Base-by-base conservation (phyloP, 2,329 filamentous ascomycete species). In the Scortechinia acanthostroma region DNA sequence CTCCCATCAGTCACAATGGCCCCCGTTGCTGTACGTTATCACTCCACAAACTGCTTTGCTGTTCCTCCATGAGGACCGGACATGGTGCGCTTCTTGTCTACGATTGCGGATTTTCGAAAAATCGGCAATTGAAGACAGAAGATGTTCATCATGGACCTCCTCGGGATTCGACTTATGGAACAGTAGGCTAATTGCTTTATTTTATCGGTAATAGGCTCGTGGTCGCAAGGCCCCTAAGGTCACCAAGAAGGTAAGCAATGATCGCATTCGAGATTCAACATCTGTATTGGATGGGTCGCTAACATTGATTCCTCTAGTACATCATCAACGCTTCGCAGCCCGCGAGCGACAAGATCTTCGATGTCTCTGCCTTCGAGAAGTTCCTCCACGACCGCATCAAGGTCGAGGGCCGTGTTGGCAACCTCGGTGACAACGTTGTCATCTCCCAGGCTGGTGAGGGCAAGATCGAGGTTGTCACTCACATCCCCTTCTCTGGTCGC, bases 371-470 rank as follows among this genome's bases (percentile, higher is more conserved):
- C 59, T 98, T 98, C 71, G 91, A 96, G 78, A 97, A 97, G 84
- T 98, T 98, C 87, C 88, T 98, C 53, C 91, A 96, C 82, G 93
- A 97, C 75, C 90, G 88, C 76, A 95, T 98, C 85, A 98, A 98
- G 88, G 90, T 98, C 61, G 93, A 96, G 59, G 91, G 91, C 76
- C 91, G 90, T 67, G 91, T 91, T 65, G 91, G 91, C 62, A 97
- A 98, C 85, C 87, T 98, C 59, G 93, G 93, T 68, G 93, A 97
- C 65, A 82, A 77, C 68, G 83, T 98, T 65, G 76, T 82, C 67
- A 93, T 98, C 78, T 83, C 81, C 65, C 88, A 95, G 80, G 74
- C 83, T 63, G 90, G 88, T 58, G 93, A 96, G 64, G 93, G 91
- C 74, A 96, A 96, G 85, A 86, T 98, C 66, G 91, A 97, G 83